Evolutionary conservation across 331 rosid genomes (phyloP), one percentile per base, ranked within the genome.

Genomic region (Erythrophleum ivorense): DNA sequence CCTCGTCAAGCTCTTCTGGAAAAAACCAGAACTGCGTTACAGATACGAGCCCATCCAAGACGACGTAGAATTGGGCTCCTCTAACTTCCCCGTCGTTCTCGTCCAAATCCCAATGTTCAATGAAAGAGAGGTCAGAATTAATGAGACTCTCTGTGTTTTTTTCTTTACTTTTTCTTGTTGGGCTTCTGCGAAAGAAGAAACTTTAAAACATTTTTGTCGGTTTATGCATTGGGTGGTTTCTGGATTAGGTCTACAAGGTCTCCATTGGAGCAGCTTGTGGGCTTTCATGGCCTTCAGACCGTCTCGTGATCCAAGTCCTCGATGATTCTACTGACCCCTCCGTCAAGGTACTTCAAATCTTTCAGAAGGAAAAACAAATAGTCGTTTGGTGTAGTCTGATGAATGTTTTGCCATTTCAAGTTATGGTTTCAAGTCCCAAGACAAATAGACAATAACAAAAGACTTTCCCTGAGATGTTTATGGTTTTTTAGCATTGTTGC

Each of bases 211-310:
- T 38, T 57, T 38, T 64, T 34, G 24, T 64, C 54, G 74, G 80
- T 9, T 78, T 55, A 18, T 70, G 82, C 34, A 13, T 55, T 18
- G 78, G 33, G 1, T 62, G 79, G 60, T 36, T 70, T 59, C 14
- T 80, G 72, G 19, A 2, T 53, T 84, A 94, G 98, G 97, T 92
- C 75, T 94, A 94, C 79, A 94, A 92, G 86, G 90, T 94, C 82
- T 94, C 98, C 12, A 94, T 94, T 79, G 98, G 98, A 71, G 98
- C 98, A 38, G 97, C 98, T 62, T 94, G 98, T 45, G 89, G 89
- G 1, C 97, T 94, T 62, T 94, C 97, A 71, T 94, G 98, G 98
- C 97, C 98, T 31, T 54, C 96, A 0, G 98, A 94, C 71, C 96
- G 98, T 43, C 93, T 94, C 9, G 98, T 94, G 85, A 94, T 94